phyloP scores from a whole-genome alignment of 106 monocot species.

The Allium sativum region DNA sequence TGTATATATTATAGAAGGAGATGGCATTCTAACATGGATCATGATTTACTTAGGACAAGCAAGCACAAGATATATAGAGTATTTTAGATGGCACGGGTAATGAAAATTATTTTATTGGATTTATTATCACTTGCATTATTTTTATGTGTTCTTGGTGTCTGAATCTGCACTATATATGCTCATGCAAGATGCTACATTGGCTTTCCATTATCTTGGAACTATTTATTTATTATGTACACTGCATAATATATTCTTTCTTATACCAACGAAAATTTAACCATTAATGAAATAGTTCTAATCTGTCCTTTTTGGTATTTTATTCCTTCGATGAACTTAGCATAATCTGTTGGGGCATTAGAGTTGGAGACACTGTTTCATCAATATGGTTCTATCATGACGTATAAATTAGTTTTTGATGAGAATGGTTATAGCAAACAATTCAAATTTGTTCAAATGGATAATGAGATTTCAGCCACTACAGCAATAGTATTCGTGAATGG shows the following conservation, averaged over 20 bases:
- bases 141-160: neutral
- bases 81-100: no score
- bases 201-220: neutral
- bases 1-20: no score
- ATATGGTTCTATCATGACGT: constrained; percentile 34
- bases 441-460: constrained; percentile 55
- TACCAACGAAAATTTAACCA: neutral
- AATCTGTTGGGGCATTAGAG: constrained; percentile 11
- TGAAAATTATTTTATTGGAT: no score
- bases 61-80: no score
- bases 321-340: constrained; percentile 36
- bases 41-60: no score
- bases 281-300: no score
- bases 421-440: constrained; percentile 40
- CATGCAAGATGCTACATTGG: neutral
- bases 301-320: neutral
- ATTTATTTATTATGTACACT: neutral
- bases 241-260: neutral
- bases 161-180: neutral
- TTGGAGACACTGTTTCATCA: constrained; percentile 36
- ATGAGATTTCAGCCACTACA: constrained; percentile 20
- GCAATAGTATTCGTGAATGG: constrained; percentile 36
- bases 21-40: no score
- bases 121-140: no score
- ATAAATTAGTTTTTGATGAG: constrained; percentile 48